Evolutionary conservation across 306 rosid species (phyloP).

Genomic region (Gastrolobium bilobum): DNA sequence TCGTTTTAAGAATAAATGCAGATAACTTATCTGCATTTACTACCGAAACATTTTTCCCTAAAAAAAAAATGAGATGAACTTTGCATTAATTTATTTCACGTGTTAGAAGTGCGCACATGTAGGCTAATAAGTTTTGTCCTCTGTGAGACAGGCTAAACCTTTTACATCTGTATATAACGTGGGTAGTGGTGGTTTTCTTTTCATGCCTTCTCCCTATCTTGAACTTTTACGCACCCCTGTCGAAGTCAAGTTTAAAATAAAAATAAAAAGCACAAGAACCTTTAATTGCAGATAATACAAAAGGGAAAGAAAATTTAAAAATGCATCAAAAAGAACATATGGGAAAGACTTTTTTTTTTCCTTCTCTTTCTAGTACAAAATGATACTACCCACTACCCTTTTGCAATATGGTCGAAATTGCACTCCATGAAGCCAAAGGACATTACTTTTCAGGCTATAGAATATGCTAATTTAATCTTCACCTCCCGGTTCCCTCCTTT

Average conservation of each 20-base stretch:
- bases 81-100: conserved; percentile 34
- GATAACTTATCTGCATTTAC: no score
- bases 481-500: neutral
- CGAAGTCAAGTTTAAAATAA: conserved; percentile 34
- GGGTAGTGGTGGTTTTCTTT: conserved; percentile 22
- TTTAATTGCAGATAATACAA: conserved; percentile 35
- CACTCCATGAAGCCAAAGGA: conserved; percentile 31
- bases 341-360: conserved; percentile 6
- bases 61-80: conserved; percentile 25
- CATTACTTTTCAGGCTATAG: conserved; percentile 7
- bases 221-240: conserved; percentile 28
- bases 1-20: no score
- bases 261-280: conserved; percentile 1
- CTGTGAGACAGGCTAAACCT: conserved; percentile 21
- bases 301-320: conserved; percentile 17
- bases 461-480: conserved; percentile 23
- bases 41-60: no score
- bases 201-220: conserved; percentile 35
- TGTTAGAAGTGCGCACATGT: conserved; percentile 41
- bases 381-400: conserved; percentile 44
- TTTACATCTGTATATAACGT: conserved; percentile 23
- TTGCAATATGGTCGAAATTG: conserved; percentile 34
- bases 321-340: conserved; percentile 17
- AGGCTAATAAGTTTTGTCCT: conserved; percentile 9
- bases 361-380: conserved; percentile 26